Percentiles rank a stretch among this genome's conserved stretches.
Evolutionary conservation across 2,329 filamentous ascomycete genomes (phyloP).

Genomic region (Ascosphaera acerosa): DNA sequence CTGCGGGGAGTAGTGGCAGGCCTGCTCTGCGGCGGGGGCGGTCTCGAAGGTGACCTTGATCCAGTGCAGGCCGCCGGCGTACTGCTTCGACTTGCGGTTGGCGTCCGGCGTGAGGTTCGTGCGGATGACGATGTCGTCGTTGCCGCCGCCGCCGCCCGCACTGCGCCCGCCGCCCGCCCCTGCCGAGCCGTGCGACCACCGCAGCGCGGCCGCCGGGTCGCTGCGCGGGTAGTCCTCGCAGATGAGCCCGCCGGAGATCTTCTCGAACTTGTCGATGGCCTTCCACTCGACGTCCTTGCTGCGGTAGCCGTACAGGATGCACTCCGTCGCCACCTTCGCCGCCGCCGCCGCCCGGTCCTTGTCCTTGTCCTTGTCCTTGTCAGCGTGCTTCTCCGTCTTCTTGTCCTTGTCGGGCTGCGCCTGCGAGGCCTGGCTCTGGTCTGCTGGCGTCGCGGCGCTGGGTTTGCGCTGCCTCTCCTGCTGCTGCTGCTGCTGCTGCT

Average conservation of each 20-base stretch:
- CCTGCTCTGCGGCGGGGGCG: slow-evolving; percentile 41
- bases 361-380: too few species aligned
- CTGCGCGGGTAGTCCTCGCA: slow-evolving; percentile 84
- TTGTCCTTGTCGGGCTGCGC: slow-evolving; percentile 4
- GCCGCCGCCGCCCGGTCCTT: too few species aligned
- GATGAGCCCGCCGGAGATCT: slow-evolving; percentile 51
- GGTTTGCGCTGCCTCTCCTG: slow-evolving; percentile 3
- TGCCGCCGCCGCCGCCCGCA: too few species aligned
- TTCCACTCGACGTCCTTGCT: slow-evolving; percentile 48
- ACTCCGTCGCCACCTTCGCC: slow-evolving; percentile 40
- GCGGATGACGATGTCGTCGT: slow-evolving; percentile 43
- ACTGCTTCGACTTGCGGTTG: slow-evolving; percentile 52
- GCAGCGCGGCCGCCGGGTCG: slow-evolving; percentile 44
- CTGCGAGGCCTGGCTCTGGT: slow-evolving; percentile 2
- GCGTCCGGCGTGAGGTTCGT: slow-evolving; percentile 45
- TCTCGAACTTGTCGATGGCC: slow-evolving; percentile 69
- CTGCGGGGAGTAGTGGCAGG: slow-evolving; percentile 46
- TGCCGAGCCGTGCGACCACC: slow-evolving; percentile 40
- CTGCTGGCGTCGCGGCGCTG: slow-evolving; percentile 4
- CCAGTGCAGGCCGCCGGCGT: slow-evolving; percentile 73
- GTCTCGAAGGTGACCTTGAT: slow-evolving; percentile 69
- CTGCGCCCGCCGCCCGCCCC: too few species aligned
- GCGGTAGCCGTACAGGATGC: slow-evolving; percentile 64
- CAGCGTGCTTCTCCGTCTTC: too few species aligned
- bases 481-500: slow-evolving; percentile 20